phyloP scores from a whole-genome alignment of 257 asterid species.

The Pogostemon cablin region DNA sequence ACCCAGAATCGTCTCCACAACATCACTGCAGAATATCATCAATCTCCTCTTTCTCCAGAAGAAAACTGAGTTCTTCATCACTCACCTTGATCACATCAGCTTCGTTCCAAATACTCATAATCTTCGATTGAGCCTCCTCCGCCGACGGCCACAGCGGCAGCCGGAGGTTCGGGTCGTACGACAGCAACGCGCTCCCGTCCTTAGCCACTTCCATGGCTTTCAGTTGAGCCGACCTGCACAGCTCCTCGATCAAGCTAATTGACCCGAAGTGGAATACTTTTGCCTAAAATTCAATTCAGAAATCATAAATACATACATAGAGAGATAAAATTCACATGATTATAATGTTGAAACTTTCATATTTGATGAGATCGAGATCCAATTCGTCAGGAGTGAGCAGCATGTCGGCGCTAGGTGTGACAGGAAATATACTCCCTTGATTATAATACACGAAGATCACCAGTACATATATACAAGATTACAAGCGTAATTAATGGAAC shows the following conservation, averaged over 20 bases:
- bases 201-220: slow-evolving; percentile 81
- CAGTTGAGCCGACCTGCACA: slow-evolving; percentile 79
- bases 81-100: slow-evolving; percentile 78
- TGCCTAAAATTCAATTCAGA: slow-evolving; percentile 37
- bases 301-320: not conserved
- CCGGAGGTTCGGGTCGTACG: slow-evolving; percentile 80
- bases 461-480: too few species aligned
- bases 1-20: too few species aligned
- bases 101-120: slow-evolving; percentile 73
- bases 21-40: too few species aligned
- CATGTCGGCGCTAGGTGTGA: slow-evolving; percentile 67
- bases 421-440: too few species aligned
- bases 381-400: slow-evolving; percentile 58
- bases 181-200: slow-evolving; percentile 68
- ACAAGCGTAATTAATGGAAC: too few species aligned
- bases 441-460: too few species aligned
- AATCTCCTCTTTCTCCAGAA: slow-evolving; percentile 49
- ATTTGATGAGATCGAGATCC: slow-evolving; percentile 69
- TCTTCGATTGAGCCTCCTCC: slow-evolving; percentile 60
- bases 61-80: slow-evolving; percentile 66
- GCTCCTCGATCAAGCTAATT: slow-evolving; percentile 83
- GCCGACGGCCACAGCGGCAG: slow-evolving; percentile 74
- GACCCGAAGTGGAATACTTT: slow-evolving; percentile 79
- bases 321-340: not conserved
- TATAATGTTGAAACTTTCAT: slow-evolving; percentile 44